Base-by-base conservation (phyloP, 2,329 filamentous ascomycete genomes). In the Monosporascus sp. region DNA sequence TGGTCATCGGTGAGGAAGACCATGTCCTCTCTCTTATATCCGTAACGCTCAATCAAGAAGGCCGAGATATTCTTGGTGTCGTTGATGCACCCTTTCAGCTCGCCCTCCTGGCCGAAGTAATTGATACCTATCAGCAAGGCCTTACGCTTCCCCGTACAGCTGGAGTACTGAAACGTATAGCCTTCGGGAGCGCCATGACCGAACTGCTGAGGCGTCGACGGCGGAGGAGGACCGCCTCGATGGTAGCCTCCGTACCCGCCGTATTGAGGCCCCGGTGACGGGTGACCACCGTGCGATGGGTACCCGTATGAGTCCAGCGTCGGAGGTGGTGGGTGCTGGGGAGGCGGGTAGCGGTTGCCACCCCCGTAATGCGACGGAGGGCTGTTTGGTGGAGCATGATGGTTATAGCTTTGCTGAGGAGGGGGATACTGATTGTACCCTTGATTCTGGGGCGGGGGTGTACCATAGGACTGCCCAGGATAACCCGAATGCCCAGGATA, bases 101-200 rank as follows among this genome's bases (percentile, higher is more conserved):
- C 85, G 48, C 83, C 87, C 22, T 84, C 72, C 66, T 88, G 85
- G 50, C 84, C 83, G 62, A 90, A 87, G 75, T 91, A 91, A 76
- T 91, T 91, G 77, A 91, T 90, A 50, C 88, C 88, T 58, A 91
- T 89, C 52, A 91, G 73, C 52, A 91, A 73, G 7, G 88, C 88
- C 74, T 90, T 90, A 64, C 87, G 79, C 59, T 80, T 81, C 50
- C 88, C 88, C 7, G 83, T 86, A 69, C 88, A 91, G 66, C 85
- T 84, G 53, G 85, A 88, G 75, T 90, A 90, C 71, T 90, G 85
- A 74, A 89, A 91, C 7, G 80, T 84, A 68, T 90, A 90, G 57
- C 78, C 80, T 20, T 77, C 70, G 2, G 87, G 87, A 1, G 87
- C 87, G 55, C 87, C 87, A 59, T 85, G 79, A 49, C 86, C 85